Conservation (phyloP, 768 basidiomycete species). For the Kondoa malvinella region DNA sequence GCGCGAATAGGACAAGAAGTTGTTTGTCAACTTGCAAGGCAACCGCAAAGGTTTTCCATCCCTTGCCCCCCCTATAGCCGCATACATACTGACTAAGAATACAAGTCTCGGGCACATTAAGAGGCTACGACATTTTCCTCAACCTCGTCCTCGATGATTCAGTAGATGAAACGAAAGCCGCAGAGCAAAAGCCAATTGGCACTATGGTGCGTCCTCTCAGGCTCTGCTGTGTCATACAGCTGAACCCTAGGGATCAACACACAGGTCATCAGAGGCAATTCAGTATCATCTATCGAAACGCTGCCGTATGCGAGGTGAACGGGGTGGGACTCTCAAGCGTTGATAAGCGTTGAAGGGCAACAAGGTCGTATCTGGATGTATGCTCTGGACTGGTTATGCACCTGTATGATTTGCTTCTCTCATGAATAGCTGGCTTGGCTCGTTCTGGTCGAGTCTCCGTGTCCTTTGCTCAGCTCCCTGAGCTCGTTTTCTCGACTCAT, state of each 20-base stretch:
- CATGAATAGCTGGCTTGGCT: too few species aligned
- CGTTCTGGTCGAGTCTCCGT: too few species aligned
- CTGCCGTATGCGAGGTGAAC: background rate
- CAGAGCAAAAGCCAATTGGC: slow-evolving; percentile 75
- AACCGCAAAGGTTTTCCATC: slow-evolving; percentile 6
- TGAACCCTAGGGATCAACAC: background rate
- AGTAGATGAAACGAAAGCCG: slow-evolving; percentile 72
- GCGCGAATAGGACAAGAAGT: slow-evolving; percentile 70
- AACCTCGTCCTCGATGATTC: slow-evolving; percentile 96
- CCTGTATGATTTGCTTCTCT: too few species aligned
- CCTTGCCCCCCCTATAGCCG: background rate
- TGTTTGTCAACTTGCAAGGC: slow-evolving; percentile 84
- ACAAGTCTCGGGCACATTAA: slow-evolving; percentile 73
- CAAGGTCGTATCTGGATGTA: too few species aligned
- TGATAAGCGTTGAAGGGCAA: too few species aligned
- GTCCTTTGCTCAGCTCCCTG: too few species aligned
- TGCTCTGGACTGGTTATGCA: too few species aligned
- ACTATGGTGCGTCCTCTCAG: slow-evolving; percentile 39
- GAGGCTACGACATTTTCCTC: slow-evolving; percentile 96
- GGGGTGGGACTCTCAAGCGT: too few species aligned
- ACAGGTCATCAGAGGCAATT: slow-evolving; percentile 91
- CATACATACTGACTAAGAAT: slow-evolving; percentile 57
- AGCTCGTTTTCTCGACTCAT: too few species aligned
- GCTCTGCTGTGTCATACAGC: background rate
- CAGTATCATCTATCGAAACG: slow-evolving; percentile 84